phyloP scores from a whole-genome alignment of 805 yeast species.

The Yarrowia alimentaria region DNA sequence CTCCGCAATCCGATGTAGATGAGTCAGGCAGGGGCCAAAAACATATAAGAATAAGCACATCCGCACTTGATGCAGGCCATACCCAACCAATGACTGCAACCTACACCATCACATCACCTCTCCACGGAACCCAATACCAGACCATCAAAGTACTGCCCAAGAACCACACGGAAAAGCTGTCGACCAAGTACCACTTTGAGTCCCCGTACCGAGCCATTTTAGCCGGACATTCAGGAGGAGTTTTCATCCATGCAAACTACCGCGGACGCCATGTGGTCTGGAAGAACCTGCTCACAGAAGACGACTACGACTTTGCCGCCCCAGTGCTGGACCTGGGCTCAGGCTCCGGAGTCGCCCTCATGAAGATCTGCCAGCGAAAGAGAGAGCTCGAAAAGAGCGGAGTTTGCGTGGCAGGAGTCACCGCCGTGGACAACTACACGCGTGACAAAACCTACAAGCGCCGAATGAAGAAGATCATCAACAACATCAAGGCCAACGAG shows the following conservation, averaged over 20 bases:
- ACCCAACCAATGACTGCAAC: slow-evolving; percentile 24
- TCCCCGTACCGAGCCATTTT: slow-evolving; percentile 13
- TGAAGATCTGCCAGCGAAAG: slow-evolving; percentile 23
- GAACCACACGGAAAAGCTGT: slow-evolving; percentile 18
- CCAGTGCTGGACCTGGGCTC: slow-evolving; percentile 19
- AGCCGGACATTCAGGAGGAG: slow-evolving; percentile 11
- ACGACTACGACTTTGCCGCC: slow-evolving; percentile 3
- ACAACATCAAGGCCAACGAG: slow-evolving; percentile 25
- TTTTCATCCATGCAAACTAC: slow-evolving; percentile 22
- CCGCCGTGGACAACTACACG: slow-evolving; percentile 20
- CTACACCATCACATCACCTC: slow-evolving; percentile 19
- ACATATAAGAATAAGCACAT: no score
- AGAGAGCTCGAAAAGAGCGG: background rate
- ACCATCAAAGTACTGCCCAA: slow-evolving; percentile 24
- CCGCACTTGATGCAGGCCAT: no score
- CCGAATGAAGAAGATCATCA: slow-evolving; percentile 24
- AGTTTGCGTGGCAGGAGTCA: background rate
- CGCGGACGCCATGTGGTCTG: slow-evolving; percentile 15
- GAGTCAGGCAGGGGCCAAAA: no score
- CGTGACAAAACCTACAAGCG: slow-evolving; percentile 7
- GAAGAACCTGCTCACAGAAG: background rate
- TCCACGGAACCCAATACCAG: slow-evolving; percentile 24
- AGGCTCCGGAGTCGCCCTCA: slow-evolving; percentile 12
- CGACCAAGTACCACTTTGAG: slow-evolving; percentile 24
- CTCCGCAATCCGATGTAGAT: no score